Evolutionary conservation across 805 yeast species (phyloP), one percentile per base, ranked within the genome.

Genomic region (Lipomyces sp.): DNA sequence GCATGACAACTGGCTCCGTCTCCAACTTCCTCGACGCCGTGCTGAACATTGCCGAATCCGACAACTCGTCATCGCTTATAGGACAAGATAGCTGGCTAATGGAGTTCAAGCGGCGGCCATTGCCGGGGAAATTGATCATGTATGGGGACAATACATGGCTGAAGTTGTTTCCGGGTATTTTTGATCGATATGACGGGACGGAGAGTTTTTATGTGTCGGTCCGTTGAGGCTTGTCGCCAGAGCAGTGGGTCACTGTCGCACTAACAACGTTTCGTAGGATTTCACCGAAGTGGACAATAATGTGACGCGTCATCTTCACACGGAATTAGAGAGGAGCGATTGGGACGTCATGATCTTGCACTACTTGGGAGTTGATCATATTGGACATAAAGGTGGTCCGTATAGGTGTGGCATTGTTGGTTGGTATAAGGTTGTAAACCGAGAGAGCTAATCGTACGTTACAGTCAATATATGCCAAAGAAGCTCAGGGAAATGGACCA

Each of bases 141-240:
- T 94, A 84, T 79, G 99, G 99, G 39, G 99, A 95, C 77, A 99
- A 95, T 75, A 95, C 99, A 0, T 95, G 99, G 99, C 77, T 93
- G 69, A 93, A 92, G 74, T 81, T 95, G 59, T 95, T 93, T 71
- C 97, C 97, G 0, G 77, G 74, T 4, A 82, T 82, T 70, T 93
- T 94, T 73, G 80, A 81, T 29, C 80, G 83, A 57, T 79, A 76
- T 35, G 98, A 95, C 51, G 98, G 98, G 1, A 94, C 98, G 0
- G 87, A 90, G 56, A 92, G 97, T 60, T 95, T 95, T 75, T 95
- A 90, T 75, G 99, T 95, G 1, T 88, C 95, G 63, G 69, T 66
- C 34, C 6, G 69, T 59, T 7, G 24, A 7, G 4, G 8, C 18
- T 24, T 3, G 7, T 37, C 45, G 13, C 32, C 33, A 35, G 51